Evolutionary conservation across 2,329 filamentous ascomycete genomes (phyloP), one percentile per base, ranked within the genome.

Genomic region (Polytolypa hystricis): DNA sequence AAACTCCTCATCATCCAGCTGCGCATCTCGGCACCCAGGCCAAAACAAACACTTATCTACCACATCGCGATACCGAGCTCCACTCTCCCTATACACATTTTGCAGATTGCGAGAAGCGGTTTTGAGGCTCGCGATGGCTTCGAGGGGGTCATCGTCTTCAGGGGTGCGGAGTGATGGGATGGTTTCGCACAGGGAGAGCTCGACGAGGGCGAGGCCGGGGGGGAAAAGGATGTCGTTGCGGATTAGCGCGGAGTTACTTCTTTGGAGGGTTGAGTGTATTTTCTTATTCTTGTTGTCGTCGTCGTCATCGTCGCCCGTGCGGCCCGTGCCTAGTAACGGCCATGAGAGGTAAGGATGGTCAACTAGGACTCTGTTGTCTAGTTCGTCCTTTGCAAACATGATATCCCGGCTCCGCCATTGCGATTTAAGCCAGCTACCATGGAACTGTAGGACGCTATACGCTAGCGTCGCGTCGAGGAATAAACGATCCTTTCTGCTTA

Each of bases 361-460:
- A 29, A 29, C 27, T 29, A 14, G 26, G 12, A 11, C 29, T 19
- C 15, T 34, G 9, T 26, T 20, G 14, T 21, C 16, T 14, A 12
- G 8, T 5, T 21, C 32, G 14, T 4, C 12, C 17, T 16, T 20
- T 4, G 30, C 18, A 12, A 48, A 48, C 10, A 44, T 34, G 10
- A 48, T 46, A 30, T 50, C 42, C 11, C 33, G n/a, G 34, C 5
- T 36, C 29, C 1, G 31, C 45, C 47, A 50, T 19, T 43, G 33
- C 9, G 25, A 18, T 23, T 37, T 39, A 1, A 50, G 41, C 45
- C 47, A 50, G 30, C 33, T 50, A n/a, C 47, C 45, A 23, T 49
- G 42, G 11, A 47, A 41, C 15, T 43, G 39, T 4, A 50, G 37
- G 16, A 50, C 41, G 28, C 47, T 42, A 32, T 34, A 41, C 10